Percentiles rank a stretch among this genome's conserved stretches.
phyloP scores from a whole-genome alignment of 495 filamentous ascomycete genomes.

The Daldinia bambusicola region DNA sequence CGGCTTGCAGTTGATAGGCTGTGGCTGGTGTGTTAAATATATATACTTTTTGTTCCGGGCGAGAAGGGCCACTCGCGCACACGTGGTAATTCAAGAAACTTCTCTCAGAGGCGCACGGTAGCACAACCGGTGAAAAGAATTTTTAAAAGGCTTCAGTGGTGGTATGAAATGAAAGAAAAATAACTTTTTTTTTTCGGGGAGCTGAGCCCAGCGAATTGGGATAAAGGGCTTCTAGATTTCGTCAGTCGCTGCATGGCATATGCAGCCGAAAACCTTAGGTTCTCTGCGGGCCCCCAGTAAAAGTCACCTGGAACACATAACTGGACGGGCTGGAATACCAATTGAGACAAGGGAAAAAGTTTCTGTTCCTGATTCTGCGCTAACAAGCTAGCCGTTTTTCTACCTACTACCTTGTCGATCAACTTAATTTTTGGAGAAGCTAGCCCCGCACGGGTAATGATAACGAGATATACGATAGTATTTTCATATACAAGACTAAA shows the following conservation, averaged over 20 bases:
- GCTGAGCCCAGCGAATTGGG: not conserved
- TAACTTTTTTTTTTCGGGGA: not conserved
- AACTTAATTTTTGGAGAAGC: conserved; percentile 8
- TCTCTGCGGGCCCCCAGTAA: not conserved
- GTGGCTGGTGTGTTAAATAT: conserved; percentile 19
- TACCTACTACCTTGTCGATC: not conserved
- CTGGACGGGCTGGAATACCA: too few species aligned
- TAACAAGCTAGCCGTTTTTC: conserved; percentile 13
- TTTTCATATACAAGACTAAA: too few species aligned
- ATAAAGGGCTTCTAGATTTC: conserved; percentile 6
- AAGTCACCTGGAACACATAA: conserved; percentile 13
- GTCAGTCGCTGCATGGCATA: not conserved
- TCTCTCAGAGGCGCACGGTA: not conserved
- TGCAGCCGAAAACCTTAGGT: conserved; percentile 4
- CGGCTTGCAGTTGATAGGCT: conserved; percentile 2
- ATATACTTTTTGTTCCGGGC: not conserved
- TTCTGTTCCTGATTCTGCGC: conserved; percentile 17
- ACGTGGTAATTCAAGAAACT: conserved; percentile 25
- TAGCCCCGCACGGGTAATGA: conserved; percentile 6
- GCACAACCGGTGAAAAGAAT: conserved; percentile 8
- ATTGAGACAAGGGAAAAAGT: conserved; percentile 23
- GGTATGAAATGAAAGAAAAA: not conserved
- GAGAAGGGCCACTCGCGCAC: not conserved
- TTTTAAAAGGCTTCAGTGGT: not conserved
- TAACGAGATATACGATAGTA: too few species aligned